Evolutionary conservation across 1,284 basidiomycete species (phyloP).

Genomic region (Boletus hoseneyae): DNA sequence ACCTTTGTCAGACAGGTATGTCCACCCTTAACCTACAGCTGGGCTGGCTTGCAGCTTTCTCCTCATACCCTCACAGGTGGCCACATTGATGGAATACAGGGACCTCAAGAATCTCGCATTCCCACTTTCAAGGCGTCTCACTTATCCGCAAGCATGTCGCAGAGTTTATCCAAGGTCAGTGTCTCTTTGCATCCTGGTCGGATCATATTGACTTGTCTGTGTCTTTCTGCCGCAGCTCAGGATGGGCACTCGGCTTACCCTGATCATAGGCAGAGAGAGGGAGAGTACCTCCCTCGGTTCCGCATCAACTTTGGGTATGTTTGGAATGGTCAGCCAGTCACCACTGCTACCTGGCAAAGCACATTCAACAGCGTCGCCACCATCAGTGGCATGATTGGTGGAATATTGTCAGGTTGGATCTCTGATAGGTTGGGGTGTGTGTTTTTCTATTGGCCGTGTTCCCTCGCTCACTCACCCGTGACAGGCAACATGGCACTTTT

Average conservation of each 20-base stretch:
- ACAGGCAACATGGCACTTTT: constrained; percentile 24
- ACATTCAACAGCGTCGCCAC: constrained; percentile 27
- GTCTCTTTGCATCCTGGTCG: too few relatives aligned
- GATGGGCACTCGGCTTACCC: constrained; percentile 86
- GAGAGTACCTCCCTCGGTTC: too few relatives aligned
- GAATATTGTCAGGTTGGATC: constrained; percentile 27
- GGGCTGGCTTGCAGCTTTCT: background rate
- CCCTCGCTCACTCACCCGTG: background rate
- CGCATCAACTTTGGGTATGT: too few relatives aligned
- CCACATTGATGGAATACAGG: constrained; percentile 91
- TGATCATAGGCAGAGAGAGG: constrained; percentile 59
- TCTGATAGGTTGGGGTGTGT: constrained; percentile 24
- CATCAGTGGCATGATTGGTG: constrained; percentile 28
- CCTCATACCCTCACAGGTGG: constrained; percentile 51
- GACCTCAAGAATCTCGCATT: constrained; percentile 84
- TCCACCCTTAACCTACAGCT: constrained; percentile 7
- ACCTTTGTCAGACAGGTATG: constrained; percentile 90
- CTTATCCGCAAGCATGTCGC: constrained; percentile 88
- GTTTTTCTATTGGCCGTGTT: too few relatives aligned
- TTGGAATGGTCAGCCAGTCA: constrained; percentile 1
- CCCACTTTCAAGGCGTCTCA: constrained; percentile 91
- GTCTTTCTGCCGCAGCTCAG: constrained; percentile 53
- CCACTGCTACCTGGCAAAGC: constrained; percentile 31
- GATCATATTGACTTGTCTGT: constrained; percentile 11
- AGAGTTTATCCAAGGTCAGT: constrained; percentile 64